Evolutionary conservation across 2,329 filamentous ascomycete genomes (phyloP).

Genomic region (Claviceps monticola): DNA sequence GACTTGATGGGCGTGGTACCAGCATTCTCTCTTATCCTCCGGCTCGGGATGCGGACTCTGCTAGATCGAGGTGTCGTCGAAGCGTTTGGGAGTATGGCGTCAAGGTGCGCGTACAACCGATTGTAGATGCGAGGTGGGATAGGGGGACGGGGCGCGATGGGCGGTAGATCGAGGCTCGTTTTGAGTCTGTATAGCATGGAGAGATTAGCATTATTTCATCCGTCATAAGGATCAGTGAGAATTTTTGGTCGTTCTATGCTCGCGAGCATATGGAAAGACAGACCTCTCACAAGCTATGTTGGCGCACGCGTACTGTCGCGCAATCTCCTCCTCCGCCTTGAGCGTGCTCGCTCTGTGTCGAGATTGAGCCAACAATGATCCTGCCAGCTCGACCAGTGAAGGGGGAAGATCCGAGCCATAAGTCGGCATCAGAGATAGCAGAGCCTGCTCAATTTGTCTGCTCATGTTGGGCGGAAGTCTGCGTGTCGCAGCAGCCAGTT

Average conservation of each 20-base stretch:
- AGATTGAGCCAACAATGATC: conserved; percentile 67
- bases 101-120: conserved; percentile 68
- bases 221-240: too few species aligned
- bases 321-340: conserved; percentile 77
- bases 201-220: neutral
- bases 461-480: conserved; percentile 40
- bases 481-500: neutral
- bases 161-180: conserved; percentile 60
- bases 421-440: conserved; percentile 62
- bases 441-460: conserved; percentile 56
- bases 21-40: conserved; percentile 16
- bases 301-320: conserved; percentile 70
- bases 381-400: conserved; percentile 56
- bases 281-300: conserved; percentile 82
- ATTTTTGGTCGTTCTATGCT: too few species aligned
- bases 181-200: conserved; percentile 44
- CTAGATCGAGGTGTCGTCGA: conserved; percentile 18
- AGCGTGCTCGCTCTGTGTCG: conserved; percentile 62
- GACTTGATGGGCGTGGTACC: conserved; percentile 14
- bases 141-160: conserved; percentile 61
- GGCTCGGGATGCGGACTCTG: conserved; percentile 20
- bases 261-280: neutral
- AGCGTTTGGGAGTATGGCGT: conserved; percentile 48
- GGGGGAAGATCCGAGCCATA: conserved; percentile 52
- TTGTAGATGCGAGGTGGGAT: conserved; percentile 71